Evolutionary conservation across 352 stramenopile species (phyloP), one percentile per base, ranked within the genome.

Genomic region (Ophiocytium majus): DNA sequence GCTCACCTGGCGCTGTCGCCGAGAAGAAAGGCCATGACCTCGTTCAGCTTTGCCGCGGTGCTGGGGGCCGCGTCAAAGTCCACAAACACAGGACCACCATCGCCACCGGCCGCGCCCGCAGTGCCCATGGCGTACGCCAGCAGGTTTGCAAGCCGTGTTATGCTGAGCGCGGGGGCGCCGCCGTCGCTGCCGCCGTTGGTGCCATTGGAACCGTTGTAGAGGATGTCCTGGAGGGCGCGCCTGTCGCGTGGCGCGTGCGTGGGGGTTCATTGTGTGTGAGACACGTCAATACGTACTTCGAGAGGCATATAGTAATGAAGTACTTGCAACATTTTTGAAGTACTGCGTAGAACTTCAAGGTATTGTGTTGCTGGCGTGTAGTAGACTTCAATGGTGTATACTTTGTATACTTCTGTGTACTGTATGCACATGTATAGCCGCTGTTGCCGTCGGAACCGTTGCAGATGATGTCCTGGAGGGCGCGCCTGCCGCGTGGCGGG

Each of bases 401-500:
- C n/a, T n/a, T n/a, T n/a, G n/a, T n/a, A n/a, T n/a, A n/a, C n/a
- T n/a, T n/a, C n/a, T n/a, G n/a, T n/a, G n/a, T n/a, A n/a, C n/a
- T 66, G 57, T 66, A 66, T 66, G 57, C 57, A 66, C 28, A 66
- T 66, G 57, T 66, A 66, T 23, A 66, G 57, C 57, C 57, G n/a
- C n/a, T n/a, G n/a, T n/a, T n/a, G 14, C 5, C 43, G 14, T 5
- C 9, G 34, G 1, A 17, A 9, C 50, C 23, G 23, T 49, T 87
- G 5, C 85, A 87, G 28, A 87, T 33, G 32, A 87, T 87, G 79
- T 87, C 83, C 28, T 75, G 50, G 14, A 87, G 83, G 36, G 83
- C 83, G 37, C 64, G 64, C 64, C 64, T 76, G 64, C 57, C 19
- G 28, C 19, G n/a, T n/a, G n/a, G n/a, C n/a, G n/a, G n/a, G n/a